Evolutionary conservation across 2,329 filamentous ascomycete genomes (phyloP), one percentile per base, ranked within the genome.

Genomic region (Fusarium succisae): DNA sequence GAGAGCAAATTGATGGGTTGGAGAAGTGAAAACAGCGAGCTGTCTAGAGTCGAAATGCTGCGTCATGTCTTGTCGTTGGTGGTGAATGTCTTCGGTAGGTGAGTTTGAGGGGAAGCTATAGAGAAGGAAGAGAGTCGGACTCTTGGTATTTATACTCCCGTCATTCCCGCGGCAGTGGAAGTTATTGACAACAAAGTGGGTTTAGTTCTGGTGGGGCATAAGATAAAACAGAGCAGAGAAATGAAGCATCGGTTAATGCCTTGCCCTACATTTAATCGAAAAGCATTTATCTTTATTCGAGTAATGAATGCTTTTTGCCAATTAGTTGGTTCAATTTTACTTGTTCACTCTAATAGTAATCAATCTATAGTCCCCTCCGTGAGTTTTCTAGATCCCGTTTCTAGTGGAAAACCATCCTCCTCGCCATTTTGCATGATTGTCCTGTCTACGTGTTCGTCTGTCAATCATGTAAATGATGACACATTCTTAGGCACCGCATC

Each of bases 11-110:
- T 30, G 20, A 15, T 8, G 22, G 22, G 4, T 24, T 6, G 30
- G 2, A 2, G 11, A 12, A 37, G 20, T 28, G 14, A 17, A 6
- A 24, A 32, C 5, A 20, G 8, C 5, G n/a, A 9, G 15, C 8
- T 18, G n/a, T 9, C 2, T 12, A 20, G 6, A 37, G n/a, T 20
- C n/a, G 22, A 14, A 10, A 51, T 14, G 1, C 15, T 32, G 4
- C 12, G 12, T 20, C 14, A 8, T 35, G 14, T 35, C 1, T 17
- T 35, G 32, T 20, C 2, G 6, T 8, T 24, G n/a, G 15, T 10
- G 2, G 5, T 2, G 0, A 18, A 22, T 13, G 2, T 1, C 10
- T 8, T 26, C 3, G 9, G 3, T 15, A 3, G 8, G 5, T 28
- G 8, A 9, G 14, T 7, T 39, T 10, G 0, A 28, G 24, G 6